Conservation (phyloP, 2,329 filamentous ascomycete genomes). For the Scedosporium dehoogii region DNA sequence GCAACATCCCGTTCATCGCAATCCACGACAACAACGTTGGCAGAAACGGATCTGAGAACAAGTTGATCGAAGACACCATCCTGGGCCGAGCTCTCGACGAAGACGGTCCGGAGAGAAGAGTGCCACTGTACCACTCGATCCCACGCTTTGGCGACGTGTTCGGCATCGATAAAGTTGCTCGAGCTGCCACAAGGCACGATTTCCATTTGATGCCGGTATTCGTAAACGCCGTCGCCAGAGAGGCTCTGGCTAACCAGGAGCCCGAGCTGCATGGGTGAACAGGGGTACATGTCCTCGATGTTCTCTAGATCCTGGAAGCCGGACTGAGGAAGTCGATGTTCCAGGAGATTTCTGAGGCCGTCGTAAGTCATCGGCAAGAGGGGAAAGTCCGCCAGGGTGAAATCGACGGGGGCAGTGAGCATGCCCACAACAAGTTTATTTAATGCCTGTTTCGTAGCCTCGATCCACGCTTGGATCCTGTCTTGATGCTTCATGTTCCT, state of each 20-base stretch:
- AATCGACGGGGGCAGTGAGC: slow-evolving; percentile 10
- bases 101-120: slow-evolving; percentile 15
- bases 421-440: slow-evolving; percentile 8
- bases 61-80: slow-evolving; percentile 12
- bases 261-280: slow-evolving; percentile 26
- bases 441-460: no score
- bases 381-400: slow-evolving; percentile 23
- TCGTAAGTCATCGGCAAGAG: slow-evolving; percentile 20
- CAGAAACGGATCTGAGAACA: slow-evolving; percentile 10
- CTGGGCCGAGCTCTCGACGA: slow-evolving; percentile 9
- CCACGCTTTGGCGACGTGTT: slow-evolving; percentile 13
- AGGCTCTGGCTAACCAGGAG: slow-evolving; percentile 22
- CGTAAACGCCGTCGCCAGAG: no score
- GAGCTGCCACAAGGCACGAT: no score
- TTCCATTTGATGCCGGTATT: no score
- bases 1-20: not conserved
- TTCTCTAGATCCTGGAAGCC: slow-evolving; percentile 10
- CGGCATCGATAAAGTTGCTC: not conserved
- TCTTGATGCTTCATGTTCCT: no score
- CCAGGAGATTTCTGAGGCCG: slow-evolving; percentile 16
- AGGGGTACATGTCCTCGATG: slow-evolving; percentile 26
- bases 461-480: no score
- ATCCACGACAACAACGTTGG: not conserved
- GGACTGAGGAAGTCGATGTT: slow-evolving; percentile 12
- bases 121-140: slow-evolving; percentile 12